Evolutionary conservation across 345 rosid genomes (phyloP).

Genomic region (Trapa incisa): DNA sequence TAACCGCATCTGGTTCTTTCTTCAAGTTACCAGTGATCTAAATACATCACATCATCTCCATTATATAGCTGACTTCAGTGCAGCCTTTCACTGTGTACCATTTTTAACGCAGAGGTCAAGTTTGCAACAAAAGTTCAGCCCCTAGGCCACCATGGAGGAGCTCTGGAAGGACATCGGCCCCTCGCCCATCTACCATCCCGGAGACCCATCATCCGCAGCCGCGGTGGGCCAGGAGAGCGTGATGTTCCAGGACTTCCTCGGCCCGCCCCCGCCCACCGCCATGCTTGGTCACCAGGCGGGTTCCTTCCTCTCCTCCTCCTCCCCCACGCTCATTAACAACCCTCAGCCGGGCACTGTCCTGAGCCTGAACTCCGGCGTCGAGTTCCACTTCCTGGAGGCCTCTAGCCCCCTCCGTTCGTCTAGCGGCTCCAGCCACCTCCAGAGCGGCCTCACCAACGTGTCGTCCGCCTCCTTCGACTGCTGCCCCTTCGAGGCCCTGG

Average conservation of each 20-base stretch:
- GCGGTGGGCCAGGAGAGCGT: not conserved
- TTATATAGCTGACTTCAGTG: too few relatives aligned
- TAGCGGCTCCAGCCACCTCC: not conserved
- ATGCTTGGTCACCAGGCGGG: not conserved
- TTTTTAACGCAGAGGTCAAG: too few relatives aligned
- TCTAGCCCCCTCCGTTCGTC: slow-evolving; percentile 23
- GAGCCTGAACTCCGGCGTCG: slow-evolving; percentile 46
- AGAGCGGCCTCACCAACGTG: too few relatives aligned
- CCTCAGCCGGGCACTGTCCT: slow-evolving; percentile 35
- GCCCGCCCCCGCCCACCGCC: slow-evolving; percentile 11
- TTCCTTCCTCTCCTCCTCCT: not conserved
- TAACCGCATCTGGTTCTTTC: too few relatives aligned
- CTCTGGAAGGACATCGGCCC: too few relatives aligned
- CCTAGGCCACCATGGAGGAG: too few relatives aligned
- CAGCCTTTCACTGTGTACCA: too few relatives aligned
- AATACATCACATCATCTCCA: too few relatives aligned
- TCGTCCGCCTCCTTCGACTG: slow-evolving; percentile 19
- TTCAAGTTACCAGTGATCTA: too few relatives aligned
- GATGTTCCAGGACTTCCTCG: slow-evolving; percentile 59
- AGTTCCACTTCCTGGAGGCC: slow-evolving; percentile 38
- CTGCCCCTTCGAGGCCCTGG: not conserved
- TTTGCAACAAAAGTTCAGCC: too few relatives aligned
- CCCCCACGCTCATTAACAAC: not conserved
- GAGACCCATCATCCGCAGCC: too few relatives aligned
- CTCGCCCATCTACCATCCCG: too few relatives aligned